phyloP scores from a whole-genome alignment of 345 rosid genomes.

The Lumnitzera littorea region DNA sequence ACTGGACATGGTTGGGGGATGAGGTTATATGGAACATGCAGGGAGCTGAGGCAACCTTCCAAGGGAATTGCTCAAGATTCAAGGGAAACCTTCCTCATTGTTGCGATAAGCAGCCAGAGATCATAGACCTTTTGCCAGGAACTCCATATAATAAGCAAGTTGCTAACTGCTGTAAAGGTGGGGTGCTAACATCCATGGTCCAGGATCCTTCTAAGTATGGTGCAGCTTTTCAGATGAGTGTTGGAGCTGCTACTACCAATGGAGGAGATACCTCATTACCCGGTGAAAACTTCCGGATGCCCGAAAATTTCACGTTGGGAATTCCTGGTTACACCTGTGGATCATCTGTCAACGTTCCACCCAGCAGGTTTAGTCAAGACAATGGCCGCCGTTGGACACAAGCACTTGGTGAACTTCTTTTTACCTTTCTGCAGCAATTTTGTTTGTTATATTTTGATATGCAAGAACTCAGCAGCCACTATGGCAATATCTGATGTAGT shows the following conservation, averaged over 20 bases:
- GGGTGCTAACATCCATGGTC: constrained; percentile 49
- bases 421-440: neutral
- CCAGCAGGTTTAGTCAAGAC: constrained; percentile 32
- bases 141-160: constrained; percentile 42
- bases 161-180: constrained; percentile 74
- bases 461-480: neutral
- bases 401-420: constrained; percentile 44
- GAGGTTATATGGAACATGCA: constrained; percentile 68
- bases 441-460: neutral
- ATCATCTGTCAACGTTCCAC: constrained; percentile 24
- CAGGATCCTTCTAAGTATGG: constrained; percentile 42
- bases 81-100: constrained; percentile 50
- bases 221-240: constrained; percentile 43
- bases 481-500: neutral
- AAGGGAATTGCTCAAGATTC: constrained; percentile 70
- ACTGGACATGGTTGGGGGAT: constrained; percentile 53
- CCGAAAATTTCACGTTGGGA: constrained; percentile 52
- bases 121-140: constrained; percentile 73
- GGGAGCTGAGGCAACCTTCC: constrained; percentile 84
- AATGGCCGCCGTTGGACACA: constrained; percentile 76
- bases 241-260: constrained; percentile 16
- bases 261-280: neutral
- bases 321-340: constrained; percentile 68
- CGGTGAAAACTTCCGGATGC: constrained; percentile 26
- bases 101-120: constrained; percentile 50